Evolutionary conservation across 208 protist species (phyloP), one percentile per base, ranked within the genome.

Genomic region (Herpetomonas muscarum): DNA sequence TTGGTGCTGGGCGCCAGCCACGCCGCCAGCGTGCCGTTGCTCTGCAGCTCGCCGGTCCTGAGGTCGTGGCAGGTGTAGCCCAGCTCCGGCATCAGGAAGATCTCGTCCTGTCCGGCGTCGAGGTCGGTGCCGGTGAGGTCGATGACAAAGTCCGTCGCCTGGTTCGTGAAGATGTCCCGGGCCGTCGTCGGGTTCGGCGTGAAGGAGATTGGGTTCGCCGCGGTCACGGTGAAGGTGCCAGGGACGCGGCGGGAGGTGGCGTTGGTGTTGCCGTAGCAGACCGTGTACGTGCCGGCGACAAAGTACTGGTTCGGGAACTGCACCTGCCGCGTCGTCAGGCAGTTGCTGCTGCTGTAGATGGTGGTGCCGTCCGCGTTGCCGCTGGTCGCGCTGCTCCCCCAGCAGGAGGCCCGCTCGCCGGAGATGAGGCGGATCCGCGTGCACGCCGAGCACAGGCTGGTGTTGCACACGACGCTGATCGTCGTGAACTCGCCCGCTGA

Each of bases 51-150:
- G 60, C 56, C 67, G 9, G 60, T 90, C 61, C 74, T 70, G 47
- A 93, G 76, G 71, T 92, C 84, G 72, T 96, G 90, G 68, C 90
- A 96, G 34, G 65, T 74, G 70, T 79, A 88, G 57, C 77, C 76
- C n/a, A 53, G 76, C n/a, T 47, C 57, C 0, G 90, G 70, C 22
- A 96, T 56, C 10, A 96, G 46, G 55, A 96, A 92, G 37, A 81
- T 72, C 36, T 72, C 44, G 57, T 93, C 90, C 10, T n/a, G n/a
- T n/a, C 41, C 13, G 21, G 41, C 53, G 29, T 34, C 34, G 17
- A 96, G 82, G n/a, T 61, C 63, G 19, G 59, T 82, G 31, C 90
- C 90, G 31, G 58, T 66, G 53, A 96, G 69, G 45, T 63, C 63
- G 29, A 96, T 50, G 3, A 63, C 67, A 48, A 81, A 87, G 61